Percentiles rank a stretch among this genome's conserved stretches.
phyloP scores from a whole-genome alignment of 352 stramenopile species.

The Globisporangium megalacanthum region DNA sequence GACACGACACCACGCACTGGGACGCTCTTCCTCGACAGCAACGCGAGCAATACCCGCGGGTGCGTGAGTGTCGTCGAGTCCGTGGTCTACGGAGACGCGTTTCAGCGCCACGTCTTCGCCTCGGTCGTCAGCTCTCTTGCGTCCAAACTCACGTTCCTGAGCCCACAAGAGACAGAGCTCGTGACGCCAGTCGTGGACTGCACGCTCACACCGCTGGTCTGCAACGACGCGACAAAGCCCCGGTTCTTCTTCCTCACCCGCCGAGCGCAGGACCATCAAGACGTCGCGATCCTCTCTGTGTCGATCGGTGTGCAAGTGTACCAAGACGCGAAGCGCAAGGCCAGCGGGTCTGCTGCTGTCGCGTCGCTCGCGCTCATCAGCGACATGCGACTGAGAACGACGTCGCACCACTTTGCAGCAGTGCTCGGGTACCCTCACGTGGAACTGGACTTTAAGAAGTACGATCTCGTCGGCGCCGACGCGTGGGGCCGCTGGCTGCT shows the following conservation, averaged over 20 bases:
- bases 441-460: slow-evolving; percentile 19
- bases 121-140: slow-evolving; percentile 15
- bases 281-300: slow-evolving; percentile 15
- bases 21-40: slow-evolving; percentile 26
- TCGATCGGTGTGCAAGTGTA: slow-evolving; percentile 18
- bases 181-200: slow-evolving; percentile 37
- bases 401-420: slow-evolving; percentile 21
- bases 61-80: background rate
- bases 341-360: slow-evolving; percentile 15
- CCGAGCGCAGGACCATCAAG: slow-evolving; percentile 4
- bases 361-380: slow-evolving; percentile 24
- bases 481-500: slow-evolving; percentile 19
- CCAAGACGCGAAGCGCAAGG: slow-evolving; percentile 13
- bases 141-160: slow-evolving; percentile 28
- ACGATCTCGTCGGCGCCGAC: slow-evolving; percentile 14
- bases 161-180: slow-evolving; percentile 18
- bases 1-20: slow-evolving; percentile 25
- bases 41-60: background rate
- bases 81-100: slow-evolving; percentile 30
- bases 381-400: slow-evolving; percentile 18
- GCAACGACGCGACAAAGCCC: slow-evolving; percentile 10
- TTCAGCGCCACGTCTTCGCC: slow-evolving; percentile 21
- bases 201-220: slow-evolving; percentile 21
- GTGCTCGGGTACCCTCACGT: slow-evolving; percentile 25
- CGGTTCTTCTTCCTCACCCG: slow-evolving; percentile 27